Conservation (phyloP, 768 basidiomycete genomes). For the Scleroderma bovista region DNA sequence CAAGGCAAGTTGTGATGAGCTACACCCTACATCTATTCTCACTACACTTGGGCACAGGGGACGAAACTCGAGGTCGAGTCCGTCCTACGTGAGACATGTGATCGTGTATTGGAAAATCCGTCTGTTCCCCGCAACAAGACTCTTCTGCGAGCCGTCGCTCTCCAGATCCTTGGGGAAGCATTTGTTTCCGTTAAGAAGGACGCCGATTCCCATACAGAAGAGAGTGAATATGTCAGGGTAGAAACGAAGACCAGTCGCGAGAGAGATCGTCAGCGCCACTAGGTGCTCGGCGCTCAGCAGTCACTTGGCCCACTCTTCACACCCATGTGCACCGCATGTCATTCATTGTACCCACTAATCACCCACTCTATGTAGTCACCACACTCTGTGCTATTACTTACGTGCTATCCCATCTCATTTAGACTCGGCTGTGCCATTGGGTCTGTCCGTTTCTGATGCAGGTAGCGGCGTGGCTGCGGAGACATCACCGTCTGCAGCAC, state of each 20-base stretch:
- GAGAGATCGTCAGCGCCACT: constrained; percentile 29
- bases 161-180: constrained; percentile 82
- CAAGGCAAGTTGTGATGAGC: constrained; percentile 50
- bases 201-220: constrained; percentile 39
- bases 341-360: background rate
- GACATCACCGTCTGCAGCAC: background rate
- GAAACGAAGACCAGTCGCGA: constrained; percentile 67
- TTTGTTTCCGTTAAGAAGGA: constrained; percentile 70
- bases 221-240: constrained; percentile 77
- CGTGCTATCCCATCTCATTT: background rate
- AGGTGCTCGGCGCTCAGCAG: background rate
- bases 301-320: background rate
- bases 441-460: background rate
- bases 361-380: background rate
- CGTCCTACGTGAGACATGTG: constrained; percentile 83
- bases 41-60: constrained; percentile 43
- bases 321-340: background rate
- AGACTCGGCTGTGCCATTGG: no score
- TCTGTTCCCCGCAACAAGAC: constrained; percentile 50
- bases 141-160: constrained; percentile 68
- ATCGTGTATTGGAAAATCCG: constrained; percentile 64
- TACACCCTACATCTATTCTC: background rate
- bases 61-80: constrained; percentile 91
- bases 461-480: background rate
- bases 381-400: background rate